Evolutionary conservation across 305 asterid genomes (phyloP).

Genomic region (Solanum aculeatissimum): DNA sequence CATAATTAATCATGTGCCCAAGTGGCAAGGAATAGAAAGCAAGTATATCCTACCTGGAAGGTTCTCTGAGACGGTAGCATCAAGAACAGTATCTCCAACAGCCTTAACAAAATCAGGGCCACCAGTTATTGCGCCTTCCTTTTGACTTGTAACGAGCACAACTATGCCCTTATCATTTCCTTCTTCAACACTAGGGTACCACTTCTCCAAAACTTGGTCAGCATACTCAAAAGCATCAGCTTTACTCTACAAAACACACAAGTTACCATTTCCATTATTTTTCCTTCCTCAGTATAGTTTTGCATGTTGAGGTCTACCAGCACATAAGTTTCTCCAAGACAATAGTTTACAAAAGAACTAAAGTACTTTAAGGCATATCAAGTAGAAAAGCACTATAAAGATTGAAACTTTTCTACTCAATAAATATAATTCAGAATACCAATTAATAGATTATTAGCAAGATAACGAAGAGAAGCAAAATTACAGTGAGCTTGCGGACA

Average conservation of each 20-base stretch:
- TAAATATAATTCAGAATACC: background rate
- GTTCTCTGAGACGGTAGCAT: constrained; percentile 84
- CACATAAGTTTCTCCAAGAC: background rate
- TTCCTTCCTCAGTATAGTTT: background rate
- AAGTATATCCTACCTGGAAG: constrained; percentile 50
- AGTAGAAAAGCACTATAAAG: background rate
- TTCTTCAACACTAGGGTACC: constrained; percentile 87
- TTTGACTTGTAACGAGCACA: constrained; percentile 90
- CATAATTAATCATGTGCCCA: background rate
- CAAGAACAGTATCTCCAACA: constrained; percentile 87
- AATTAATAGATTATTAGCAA: background rate
- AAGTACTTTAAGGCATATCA: background rate
- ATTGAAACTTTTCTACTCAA: background rate
- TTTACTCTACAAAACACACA: constrained; percentile 53
- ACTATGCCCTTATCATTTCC: constrained; percentile 83
- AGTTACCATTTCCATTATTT: background rate
- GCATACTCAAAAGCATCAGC: constrained; percentile 98
- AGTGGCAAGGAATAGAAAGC: background rate
- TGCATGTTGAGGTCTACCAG: background rate
- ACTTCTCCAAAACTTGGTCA: constrained; percentile 74
- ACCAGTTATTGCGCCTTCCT: constrained; percentile 96
- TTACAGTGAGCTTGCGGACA: constrained; percentile 93
- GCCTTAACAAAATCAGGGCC: constrained; percentile 88
- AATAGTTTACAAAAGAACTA: background rate
- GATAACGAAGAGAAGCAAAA: constrained; percentile 3